phyloP scores from a whole-genome alignment of 2,329 filamentous ascomycete genomes.

The Colletotrichum brevisporum region DNA sequence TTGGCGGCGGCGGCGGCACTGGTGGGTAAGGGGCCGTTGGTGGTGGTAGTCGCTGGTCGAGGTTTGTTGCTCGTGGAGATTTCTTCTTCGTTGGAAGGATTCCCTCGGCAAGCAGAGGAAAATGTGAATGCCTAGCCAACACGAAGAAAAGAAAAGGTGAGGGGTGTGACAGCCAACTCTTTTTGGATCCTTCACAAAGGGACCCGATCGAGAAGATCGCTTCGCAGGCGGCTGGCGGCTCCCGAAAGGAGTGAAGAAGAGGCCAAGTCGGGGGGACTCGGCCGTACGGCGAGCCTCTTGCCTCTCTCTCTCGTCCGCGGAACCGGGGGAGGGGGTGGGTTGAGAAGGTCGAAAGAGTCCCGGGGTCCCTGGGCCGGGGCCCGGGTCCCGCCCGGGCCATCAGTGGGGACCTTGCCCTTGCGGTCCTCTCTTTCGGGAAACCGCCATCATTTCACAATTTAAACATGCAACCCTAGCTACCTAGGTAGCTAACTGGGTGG shows the following conservation, averaged over 20 bases:
- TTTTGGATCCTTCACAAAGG: background rate
- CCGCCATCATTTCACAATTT: background rate
- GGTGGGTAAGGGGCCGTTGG: background rate
- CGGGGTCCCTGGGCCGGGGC: background rate
- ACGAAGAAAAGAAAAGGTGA: no score
- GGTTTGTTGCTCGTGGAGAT: background rate
- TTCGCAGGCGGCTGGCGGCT: background rate
- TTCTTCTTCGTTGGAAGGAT: background rate
- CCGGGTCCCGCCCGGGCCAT: background rate
- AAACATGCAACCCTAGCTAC: background rate
- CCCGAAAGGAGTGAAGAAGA: background rate
- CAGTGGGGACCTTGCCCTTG: background rate
- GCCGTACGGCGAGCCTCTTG: no score
- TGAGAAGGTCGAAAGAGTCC: background rate
- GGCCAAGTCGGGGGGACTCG: background rate
- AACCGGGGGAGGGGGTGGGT: no score
- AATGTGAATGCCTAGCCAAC: no score
- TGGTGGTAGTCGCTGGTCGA: background rate
- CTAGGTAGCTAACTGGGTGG: no score
- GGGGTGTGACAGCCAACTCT: no score
- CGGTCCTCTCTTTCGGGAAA: no score
- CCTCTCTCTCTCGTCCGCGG: no score
- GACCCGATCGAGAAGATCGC: background rate
- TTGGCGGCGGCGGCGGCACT: background rate
- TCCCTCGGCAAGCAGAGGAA: background rate